Evolutionary conservation across 139 green algal genomes (phyloP).

Genomic region (Chlorella sp.): DNA sequence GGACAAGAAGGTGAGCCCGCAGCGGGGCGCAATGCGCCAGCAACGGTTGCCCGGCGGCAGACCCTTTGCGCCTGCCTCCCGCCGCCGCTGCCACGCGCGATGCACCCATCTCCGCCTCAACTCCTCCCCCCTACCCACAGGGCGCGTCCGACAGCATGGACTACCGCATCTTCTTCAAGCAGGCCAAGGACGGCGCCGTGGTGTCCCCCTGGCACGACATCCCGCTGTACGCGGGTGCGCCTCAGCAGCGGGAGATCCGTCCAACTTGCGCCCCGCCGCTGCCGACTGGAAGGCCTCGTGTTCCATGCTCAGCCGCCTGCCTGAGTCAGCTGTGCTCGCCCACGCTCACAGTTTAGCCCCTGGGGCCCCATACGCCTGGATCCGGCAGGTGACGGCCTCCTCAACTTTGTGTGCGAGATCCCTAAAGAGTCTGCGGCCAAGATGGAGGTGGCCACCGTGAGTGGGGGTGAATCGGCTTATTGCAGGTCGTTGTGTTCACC

Average conservation of each 20-base stretch:
- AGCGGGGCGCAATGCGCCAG: not conserved
- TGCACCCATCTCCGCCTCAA: not conserved
- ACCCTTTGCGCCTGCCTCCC: not conserved
- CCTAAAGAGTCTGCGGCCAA: constrained; percentile 98
- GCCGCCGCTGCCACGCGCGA: not conserved
- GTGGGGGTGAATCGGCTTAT: constrained; percentile 1
- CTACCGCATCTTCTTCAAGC: constrained; percentile 88
- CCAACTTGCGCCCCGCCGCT: not conserved
- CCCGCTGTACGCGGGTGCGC: constrained; percentile 77
- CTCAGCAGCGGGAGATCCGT: no score
- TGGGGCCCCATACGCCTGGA: no score
- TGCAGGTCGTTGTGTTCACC: no score
- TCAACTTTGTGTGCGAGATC: constrained; percentile 99
- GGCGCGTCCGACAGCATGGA: constrained; percentile 76
- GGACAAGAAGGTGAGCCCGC: constrained; percentile 27
- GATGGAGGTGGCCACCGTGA: constrained; percentile 97
- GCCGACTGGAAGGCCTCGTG: not conserved
- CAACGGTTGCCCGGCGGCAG: not conserved
- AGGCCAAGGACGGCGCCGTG: constrained; percentile 53
- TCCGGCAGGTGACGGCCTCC: constrained; percentile 69
- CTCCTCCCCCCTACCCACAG: constrained; percentile 41
- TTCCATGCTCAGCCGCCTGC: no score
- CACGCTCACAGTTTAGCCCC: no score
- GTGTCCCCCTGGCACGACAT: constrained; percentile 98
- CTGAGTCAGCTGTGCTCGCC: no score